Conservation (phyloP, 2,329 filamentous ascomycete species). For the Fusarium stilboides region DNA sequence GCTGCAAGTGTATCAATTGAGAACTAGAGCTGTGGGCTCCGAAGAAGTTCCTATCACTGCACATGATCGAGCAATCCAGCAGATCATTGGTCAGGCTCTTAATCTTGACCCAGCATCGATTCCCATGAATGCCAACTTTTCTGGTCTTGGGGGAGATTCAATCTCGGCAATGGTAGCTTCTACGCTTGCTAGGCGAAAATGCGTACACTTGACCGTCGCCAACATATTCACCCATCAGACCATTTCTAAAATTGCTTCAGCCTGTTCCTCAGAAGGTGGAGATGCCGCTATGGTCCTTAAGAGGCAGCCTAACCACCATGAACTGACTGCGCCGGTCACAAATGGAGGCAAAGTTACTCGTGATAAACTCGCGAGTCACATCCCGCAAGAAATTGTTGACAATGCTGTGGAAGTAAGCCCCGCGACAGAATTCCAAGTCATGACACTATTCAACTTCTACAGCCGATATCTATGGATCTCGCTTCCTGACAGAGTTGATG, state of each 20-base stretch:
- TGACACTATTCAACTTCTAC: conserved; percentile 12
- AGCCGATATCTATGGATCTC: conserved; percentile 12
- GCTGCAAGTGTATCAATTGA: neutral
- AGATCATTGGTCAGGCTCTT: neutral
- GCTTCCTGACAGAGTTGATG: neutral
- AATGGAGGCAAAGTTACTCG: neutral
- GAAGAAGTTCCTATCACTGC: neutral
- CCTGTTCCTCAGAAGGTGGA: neutral
- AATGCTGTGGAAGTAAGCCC: neutral
- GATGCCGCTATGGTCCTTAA: neutral
- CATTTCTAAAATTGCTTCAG: neutral
- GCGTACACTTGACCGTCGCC: neutral
- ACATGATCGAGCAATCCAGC: neutral
- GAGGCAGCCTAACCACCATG: rapidly evolving
- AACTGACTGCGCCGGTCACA: rapidly evolving
- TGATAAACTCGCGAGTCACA: neutral
- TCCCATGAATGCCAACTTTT: conserved; percentile 9
- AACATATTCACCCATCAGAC: conserved; percentile 3
- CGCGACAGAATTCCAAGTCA: conserved; percentile 8
- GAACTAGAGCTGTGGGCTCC: neutral
- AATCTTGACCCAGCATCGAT: neutral
- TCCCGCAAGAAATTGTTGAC: neutral
- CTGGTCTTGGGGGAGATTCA: conserved; percentile 11
- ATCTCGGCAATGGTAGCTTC: conserved; percentile 14
- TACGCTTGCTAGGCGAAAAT: neutral